phyloP scores from a whole-genome alignment of 2,329 filamentous ascomycete genomes.

The Colletotrichum orchidophilum region DNA sequence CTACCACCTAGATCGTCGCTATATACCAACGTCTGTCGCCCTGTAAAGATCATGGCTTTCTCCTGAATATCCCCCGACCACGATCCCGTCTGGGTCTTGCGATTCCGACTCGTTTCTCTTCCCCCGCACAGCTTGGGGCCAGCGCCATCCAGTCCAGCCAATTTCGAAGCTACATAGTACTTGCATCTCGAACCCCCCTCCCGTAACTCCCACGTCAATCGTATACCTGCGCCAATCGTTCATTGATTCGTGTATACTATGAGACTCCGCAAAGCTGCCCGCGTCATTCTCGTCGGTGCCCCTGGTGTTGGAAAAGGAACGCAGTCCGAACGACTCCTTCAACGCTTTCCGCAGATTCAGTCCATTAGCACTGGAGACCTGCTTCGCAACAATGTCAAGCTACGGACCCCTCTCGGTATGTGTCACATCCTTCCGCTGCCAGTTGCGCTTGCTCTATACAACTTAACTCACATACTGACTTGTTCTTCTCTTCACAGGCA shows the following conservation, averaged over 20 bases:
- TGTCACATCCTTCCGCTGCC: slow-evolving; percentile 23
- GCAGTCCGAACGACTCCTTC: slow-evolving; percentile 88
- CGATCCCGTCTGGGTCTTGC: slow-evolving; percentile 30
- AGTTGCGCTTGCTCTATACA: too few relatives aligned
- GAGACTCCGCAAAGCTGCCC: slow-evolving; percentile 82
- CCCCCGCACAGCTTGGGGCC: slow-evolving; percentile 26
- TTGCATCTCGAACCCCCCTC: neutral
- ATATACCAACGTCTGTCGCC: slow-evolving; percentile 8
- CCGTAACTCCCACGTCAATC: slow-evolving; percentile 16
- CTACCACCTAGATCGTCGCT: slow-evolving; percentile 1
- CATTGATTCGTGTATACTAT: slow-evolving; percentile 47
- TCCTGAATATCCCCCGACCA: slow-evolving; percentile 27
- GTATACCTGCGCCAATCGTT: slow-evolving; percentile 12
- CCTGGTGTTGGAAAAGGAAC: slow-evolving; percentile 98
- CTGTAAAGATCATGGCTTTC: slow-evolving; percentile 22
- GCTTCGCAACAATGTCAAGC: slow-evolving; percentile 90
- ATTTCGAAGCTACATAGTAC: slow-evolving; percentile 17
- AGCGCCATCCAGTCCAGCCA: slow-evolving; percentile 19
- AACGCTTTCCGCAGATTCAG: slow-evolving; percentile 86
- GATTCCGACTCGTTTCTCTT: slow-evolving; percentile 29
- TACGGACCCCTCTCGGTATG: slow-evolving; percentile 84
- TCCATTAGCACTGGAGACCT: slow-evolving; percentile 95
- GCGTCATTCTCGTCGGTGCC: slow-evolving; percentile 93
- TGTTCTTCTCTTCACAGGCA: slow-evolving; percentile 65
- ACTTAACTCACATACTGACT: slow-evolving; percentile 8